Evolutionary conservation across 257 asterid species (phyloP).

Genomic region (Jaltomata sinuosa): DNA sequence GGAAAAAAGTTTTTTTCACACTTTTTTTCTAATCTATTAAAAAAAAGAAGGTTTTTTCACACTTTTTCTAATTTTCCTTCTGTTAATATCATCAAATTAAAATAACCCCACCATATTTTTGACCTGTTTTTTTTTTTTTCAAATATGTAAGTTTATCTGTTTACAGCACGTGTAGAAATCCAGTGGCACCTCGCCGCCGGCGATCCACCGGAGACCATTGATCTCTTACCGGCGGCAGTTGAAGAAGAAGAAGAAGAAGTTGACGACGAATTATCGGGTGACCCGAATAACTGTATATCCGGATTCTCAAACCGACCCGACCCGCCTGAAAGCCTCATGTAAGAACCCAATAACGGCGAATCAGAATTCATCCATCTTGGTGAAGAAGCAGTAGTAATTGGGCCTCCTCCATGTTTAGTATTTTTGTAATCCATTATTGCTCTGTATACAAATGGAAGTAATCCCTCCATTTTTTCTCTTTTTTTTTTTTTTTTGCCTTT

Average conservation of each 20-base stretch:
- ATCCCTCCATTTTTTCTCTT: constrained; percentile 54
- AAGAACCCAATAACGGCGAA: constrained; percentile 39
- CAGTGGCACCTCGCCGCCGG: constrained; percentile 25
- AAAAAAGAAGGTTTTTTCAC: too few species aligned
- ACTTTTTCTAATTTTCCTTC: background rate
- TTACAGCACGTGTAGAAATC: constrained; percentile 26
- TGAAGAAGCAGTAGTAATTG: background rate
- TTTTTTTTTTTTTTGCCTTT: too few species aligned
- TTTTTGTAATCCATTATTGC: constrained; percentile 71
- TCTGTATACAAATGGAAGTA: constrained; percentile 71
- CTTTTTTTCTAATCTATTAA: too few species aligned
- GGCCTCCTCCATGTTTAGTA: constrained; percentile 25
- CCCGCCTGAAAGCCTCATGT: constrained; percentile 66
- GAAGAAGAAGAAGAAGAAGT: constrained; percentile 21
- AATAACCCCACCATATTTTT: background rate
- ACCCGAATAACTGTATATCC: constrained; percentile 30
- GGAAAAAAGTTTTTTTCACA: too few species aligned
- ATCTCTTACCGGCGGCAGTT: constrained; percentile 12
- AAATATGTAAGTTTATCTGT: constrained; percentile 12
- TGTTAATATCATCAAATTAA: too few species aligned
- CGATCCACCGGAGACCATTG: constrained; percentile 8
- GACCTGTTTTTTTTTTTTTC: background rate
- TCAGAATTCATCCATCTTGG: constrained; percentile 3
- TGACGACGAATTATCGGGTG: constrained; percentile 32
- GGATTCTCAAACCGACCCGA: constrained; percentile 49